A percentile compares a stretch with the other conserved stretches of the same genome.
Conservation (phyloP, 2,329 filamentous ascomycete genomes). For the Aspergillus sp. region DNA sequence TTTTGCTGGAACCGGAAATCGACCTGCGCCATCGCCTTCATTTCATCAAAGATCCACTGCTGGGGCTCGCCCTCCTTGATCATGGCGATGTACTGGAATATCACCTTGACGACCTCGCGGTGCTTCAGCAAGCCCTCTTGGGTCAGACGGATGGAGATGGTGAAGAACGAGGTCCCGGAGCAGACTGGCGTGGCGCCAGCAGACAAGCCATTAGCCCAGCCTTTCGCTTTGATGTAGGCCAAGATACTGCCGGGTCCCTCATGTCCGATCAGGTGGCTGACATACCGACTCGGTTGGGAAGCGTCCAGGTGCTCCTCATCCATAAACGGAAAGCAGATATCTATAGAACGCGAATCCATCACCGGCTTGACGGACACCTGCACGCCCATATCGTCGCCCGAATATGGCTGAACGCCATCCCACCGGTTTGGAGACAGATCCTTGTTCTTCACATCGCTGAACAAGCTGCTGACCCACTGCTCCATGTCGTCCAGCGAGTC, state of each 20-base stretch:
- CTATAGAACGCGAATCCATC: constrained; percentile 72
- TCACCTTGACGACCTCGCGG: constrained; percentile 67
- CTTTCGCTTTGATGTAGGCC: constrained; percentile 79
- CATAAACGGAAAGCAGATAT: constrained; percentile 73
- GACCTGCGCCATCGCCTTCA: constrained; percentile 80
- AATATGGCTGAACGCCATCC: constrained; percentile 54
- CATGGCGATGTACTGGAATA: constrained; percentile 88
- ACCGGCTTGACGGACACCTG: constrained; percentile 85
- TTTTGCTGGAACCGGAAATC: constrained; percentile 95
- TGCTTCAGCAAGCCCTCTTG: constrained; percentile 78
- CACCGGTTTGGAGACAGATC: constrained; percentile 59
- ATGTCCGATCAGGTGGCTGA: constrained; percentile 82
- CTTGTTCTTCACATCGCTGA: constrained; percentile 74
- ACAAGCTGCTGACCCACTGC: constrained; percentile 74
- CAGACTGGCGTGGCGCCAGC: constrained; percentile 69
- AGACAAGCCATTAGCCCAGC: constrained; percentile 76
- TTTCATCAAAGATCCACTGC: constrained; percentile 89
- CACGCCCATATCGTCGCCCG: constrained; percentile 52
- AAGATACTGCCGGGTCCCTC: constrained; percentile 89
- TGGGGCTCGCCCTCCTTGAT: constrained; percentile 71
- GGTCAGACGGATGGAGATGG: constrained; percentile 68
- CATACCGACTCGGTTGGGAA: constrained; percentile 72
- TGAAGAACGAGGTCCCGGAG: constrained; percentile 72
- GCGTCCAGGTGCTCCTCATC: constrained; percentile 75
- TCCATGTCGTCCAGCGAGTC: constrained; percentile 76